Evolutionary conservation across 495 filamentous ascomycete genomes (phyloP), one percentile per base, ranked within the genome.

Genomic region (Aspergillus ellipticus): DNA sequence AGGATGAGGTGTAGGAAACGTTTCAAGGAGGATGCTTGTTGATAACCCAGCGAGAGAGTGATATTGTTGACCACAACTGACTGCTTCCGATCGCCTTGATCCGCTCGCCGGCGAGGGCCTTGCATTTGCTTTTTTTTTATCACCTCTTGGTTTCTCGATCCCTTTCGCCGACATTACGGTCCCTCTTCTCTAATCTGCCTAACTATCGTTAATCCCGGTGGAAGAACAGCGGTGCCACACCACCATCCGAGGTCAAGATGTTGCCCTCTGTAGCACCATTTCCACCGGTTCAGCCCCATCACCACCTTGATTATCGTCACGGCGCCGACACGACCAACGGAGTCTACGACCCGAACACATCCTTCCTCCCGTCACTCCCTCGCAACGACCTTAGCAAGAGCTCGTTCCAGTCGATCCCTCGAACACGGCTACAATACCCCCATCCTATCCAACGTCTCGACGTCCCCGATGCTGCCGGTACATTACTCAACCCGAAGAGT

Each of bases 1-100:
- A 78, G 73, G 67, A 78, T 78, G 75, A 70, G 73, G 75, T 76
- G 73, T 74, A 73, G 74, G 66, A 78, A 77, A 74, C 74, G 74
- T 29, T 74, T 71, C 63, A 77, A 76, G 67, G 66, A 74, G 62
- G 65, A 74, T 74, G 73, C 68, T 72, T 69, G 69, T 69, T 74
- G 69, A 78, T 61, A 68, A 46, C 51, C 53, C 59, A 63, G 56
- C 58, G 58, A 66, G 51, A 61, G 55, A 66, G 59, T 53, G 59
- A 66, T 39, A 24, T 10, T 66, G 49, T 64, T 56, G 55, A 68
- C 53, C 61, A 49, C 24, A 28, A 58, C 51, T 54, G 62, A 57
- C 61, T 52, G 61, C 54, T 57, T 24, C 26, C 42, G 48, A 53
- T 47, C 54, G 24, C 49, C 57, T 56, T 53, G 55, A 52, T 24